phyloP scores from a whole-genome alignment of 345 rosid species.

The Zanthoxylum bungeanum region DNA sequence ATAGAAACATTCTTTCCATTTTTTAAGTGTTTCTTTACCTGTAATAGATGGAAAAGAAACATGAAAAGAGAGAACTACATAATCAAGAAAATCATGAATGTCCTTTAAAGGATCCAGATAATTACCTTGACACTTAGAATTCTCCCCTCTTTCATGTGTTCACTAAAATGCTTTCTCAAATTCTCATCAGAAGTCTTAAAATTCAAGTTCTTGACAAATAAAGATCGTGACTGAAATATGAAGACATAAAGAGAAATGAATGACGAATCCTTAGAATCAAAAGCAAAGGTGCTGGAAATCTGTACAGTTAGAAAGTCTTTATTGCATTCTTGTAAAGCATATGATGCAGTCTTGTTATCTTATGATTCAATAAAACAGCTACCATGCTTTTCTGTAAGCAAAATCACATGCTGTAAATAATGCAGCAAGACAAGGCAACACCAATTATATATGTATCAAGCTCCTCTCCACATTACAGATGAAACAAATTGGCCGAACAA shows the following conservation, averaged over 20 bases:
- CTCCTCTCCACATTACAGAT: background rate
- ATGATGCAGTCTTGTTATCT: background rate
- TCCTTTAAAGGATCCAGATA: slow-evolving; percentile 6
- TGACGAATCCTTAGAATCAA: slow-evolving; percentile 7
- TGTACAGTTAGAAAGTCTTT: background rate
- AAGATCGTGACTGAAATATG: slow-evolving; percentile 70
- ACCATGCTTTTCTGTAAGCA: background rate
- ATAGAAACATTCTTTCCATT: slow-evolving; percentile 77
- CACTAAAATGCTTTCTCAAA: slow-evolving; percentile 64
- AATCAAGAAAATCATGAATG: slow-evolving; percentile 6
- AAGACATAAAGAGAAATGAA: slow-evolving; percentile 21
- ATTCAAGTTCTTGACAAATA: slow-evolving; percentile 87
- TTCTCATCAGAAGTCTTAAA: slow-evolving; percentile 84
- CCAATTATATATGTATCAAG: background rate
- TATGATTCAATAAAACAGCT: background rate
- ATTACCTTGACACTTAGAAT: slow-evolving; percentile 79
- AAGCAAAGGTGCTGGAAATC: background rate
- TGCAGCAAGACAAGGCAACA: background rate
- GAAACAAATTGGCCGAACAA: background rate
- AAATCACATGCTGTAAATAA: background rate
- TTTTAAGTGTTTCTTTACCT: slow-evolving; percentile 82
- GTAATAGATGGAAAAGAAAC: slow-evolving; percentile 21
- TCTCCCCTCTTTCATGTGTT: slow-evolving; percentile 65
- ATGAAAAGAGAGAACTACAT: slow-evolving; percentile 13
- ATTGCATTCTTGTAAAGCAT: background rate